Conservation (phyloP, 2,329 filamentous ascomycete species). For the Alternaria dauci region DNA sequence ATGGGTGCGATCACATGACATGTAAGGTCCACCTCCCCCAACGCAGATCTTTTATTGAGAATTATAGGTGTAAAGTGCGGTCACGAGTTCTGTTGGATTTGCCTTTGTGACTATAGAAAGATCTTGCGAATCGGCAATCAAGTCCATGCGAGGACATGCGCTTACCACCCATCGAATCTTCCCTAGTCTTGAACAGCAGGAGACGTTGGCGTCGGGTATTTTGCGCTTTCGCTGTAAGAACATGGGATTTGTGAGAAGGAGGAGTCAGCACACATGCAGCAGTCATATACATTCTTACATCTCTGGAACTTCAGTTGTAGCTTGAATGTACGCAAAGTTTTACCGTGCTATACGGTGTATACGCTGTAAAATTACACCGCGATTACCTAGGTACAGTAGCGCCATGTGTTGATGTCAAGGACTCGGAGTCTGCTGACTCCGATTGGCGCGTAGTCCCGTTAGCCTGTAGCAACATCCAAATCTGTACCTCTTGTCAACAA, state of each 20-base stretch:
- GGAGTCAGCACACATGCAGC: neutral
- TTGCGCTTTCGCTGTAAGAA: neutral
- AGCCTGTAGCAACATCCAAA: constrained; percentile 18
- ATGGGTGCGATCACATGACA: constrained; percentile 56
- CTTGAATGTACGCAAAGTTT: neutral
- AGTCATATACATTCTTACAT: neutral
- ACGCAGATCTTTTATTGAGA: constrained; percentile 9
- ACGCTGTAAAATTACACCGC: neutral
- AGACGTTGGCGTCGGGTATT: neutral
- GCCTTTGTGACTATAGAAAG: constrained; percentile 39
- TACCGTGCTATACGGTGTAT: neutral
- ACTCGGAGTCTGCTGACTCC: neutral
- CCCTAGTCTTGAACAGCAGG: neutral
- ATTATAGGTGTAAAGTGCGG: constrained; percentile 44
- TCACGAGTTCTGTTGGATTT: constrained; percentile 55
- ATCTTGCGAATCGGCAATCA: constrained; percentile 31
- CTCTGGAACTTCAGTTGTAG: too few species aligned
- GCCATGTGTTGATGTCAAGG: constrained; percentile 1
- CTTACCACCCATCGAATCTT: constrained; percentile 28
- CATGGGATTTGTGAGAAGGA: neutral
- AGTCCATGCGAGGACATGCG: constrained; percentile 31
- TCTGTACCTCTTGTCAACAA: constrained; percentile 32
- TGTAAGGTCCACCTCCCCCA: constrained; percentile 28
- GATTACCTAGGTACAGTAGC: neutral
- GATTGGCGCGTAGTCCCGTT: constrained; percentile 11